These are phyloP conservation scores for Jackrogersella minutella DNA, from an alignment of 495 filamentous ascomycete genomes.

Conservation along the genomic window DNA sequence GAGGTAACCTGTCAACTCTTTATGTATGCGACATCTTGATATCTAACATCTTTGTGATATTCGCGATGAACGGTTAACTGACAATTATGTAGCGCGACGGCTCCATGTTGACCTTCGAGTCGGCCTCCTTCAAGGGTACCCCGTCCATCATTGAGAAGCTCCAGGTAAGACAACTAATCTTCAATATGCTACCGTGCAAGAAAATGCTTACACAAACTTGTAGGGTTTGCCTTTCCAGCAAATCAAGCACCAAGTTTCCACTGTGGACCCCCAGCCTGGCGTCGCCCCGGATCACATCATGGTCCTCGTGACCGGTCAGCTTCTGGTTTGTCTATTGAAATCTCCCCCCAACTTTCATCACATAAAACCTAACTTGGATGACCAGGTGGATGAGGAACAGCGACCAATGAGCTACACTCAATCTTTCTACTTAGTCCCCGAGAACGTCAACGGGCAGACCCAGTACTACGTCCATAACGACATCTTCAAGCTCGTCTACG, in stretches of 20 bases:
- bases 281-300: conserved; percentile 59
- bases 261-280: conserved; percentile 81
- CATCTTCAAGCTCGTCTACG: conserved; percentile 84
- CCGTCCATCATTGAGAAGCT: conserved; percentile 78
- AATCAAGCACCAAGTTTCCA: conserved; percentile 72
- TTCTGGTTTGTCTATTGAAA: conserved; percentile 65
- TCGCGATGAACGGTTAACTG: conserved; percentile 17
- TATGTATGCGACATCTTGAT: conserved; percentile 61
- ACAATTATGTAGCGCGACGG: conserved; percentile 67
- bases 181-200: background rate
- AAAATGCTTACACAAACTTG: conserved; percentile 12
- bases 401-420: conserved; percentile 87
- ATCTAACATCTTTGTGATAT: too few relatives aligned
- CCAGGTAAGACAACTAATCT: conserved; percentile 58
- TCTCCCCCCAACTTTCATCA: background rate
- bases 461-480: conserved; percentile 91
- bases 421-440: conserved; percentile 79
- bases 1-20: conserved; percentile 67
- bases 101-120: conserved; percentile 96
- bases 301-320: conserved; percentile 83
- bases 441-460: conserved; percentile 56
- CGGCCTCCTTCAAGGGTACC: conserved; percentile 63
- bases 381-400: conserved; percentile 80
- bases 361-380: conserved; percentile 7
- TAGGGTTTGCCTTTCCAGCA: conserved; percentile 82